These are phyloP conservation scores for Aspergillus olivimuriae DNA, from an alignment of 495 filamentous ascomycete species.

Conservation along the genomic window DNA sequence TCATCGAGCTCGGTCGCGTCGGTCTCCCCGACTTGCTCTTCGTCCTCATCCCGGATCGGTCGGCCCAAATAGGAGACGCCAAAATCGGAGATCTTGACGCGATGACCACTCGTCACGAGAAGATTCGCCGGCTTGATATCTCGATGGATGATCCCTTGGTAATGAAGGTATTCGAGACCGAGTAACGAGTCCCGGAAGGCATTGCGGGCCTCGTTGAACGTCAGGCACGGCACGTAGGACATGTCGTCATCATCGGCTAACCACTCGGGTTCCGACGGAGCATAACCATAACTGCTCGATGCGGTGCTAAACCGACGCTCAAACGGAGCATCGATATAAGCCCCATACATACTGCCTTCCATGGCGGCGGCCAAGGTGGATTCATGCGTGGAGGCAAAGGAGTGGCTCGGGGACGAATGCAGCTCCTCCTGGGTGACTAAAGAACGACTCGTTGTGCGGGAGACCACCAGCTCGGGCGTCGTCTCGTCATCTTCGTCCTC, in stretches of 20 bases:
- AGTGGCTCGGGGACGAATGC: slow-evolving; percentile 35
- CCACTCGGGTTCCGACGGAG: slow-evolving; percentile 52
- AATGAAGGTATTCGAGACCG: slow-evolving; percentile 92
- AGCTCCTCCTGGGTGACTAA: slow-evolving; percentile 22
- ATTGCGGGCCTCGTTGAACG: slow-evolving; percentile 72
- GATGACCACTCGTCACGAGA: slow-evolving; percentile 74
- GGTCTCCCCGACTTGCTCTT: slow-evolving; percentile 74
- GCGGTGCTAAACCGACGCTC: slow-evolving; percentile 44
- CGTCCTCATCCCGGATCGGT: slow-evolving; percentile 68
- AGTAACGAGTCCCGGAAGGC: slow-evolving; percentile 92
- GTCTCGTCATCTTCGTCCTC: slow-evolving; percentile 41
- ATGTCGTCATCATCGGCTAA: slow-evolving; percentile 64
- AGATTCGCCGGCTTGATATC: slow-evolving; percentile 99
- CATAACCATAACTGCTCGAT: slow-evolving; percentile 44
- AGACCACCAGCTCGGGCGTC: slow-evolving; percentile 28
- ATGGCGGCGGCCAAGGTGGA: slow-evolving; percentile 49
- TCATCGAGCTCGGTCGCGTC: slow-evolving; percentile 81
- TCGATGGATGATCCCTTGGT: slow-evolving; percentile 92
- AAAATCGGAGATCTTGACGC: slow-evolving; percentile 99
- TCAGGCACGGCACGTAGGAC: slow-evolving; percentile 86
- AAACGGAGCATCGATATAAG: slow-evolving; percentile 52
- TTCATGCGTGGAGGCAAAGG: slow-evolving; percentile 40
- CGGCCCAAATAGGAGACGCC: slow-evolving; percentile 94
- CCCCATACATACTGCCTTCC: slow-evolving; percentile 70
- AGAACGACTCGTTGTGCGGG: slow-evolving; percentile 32